Evolutionary conservation across 345 rosid species (phyloP).

Genomic region (Diplotaxis tenuifolia): DNA sequence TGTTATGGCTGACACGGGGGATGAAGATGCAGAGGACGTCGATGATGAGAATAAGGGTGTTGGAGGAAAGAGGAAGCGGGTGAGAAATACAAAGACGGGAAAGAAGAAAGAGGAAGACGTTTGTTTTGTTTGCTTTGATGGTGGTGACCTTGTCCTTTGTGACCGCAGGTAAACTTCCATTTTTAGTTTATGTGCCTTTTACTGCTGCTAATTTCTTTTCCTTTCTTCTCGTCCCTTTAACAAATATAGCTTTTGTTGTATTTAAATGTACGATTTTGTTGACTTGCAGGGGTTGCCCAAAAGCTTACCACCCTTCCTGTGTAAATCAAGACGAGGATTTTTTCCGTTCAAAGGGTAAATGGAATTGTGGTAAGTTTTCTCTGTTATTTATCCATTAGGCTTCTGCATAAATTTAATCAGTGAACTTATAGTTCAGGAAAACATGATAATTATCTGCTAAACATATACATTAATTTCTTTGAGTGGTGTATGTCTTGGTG

Average conservation of each 20-base stretch:
- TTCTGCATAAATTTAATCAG: constrained; percentile 12
- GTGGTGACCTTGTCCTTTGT: constrained; percentile 92
- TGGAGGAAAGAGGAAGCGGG: constrained; percentile 78
- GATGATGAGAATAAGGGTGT: constrained; percentile 49
- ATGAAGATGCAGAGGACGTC: constrained; percentile 45
- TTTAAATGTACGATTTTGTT: constrained; percentile 1
- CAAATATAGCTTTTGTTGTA: constrained; percentile 6
- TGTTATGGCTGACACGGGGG: constrained; percentile 33
- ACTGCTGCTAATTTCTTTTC: constrained; percentile 1
- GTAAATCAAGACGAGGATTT: constrained; percentile 89
- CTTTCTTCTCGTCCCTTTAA: background rate
- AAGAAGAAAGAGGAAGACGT: constrained; percentile 95
- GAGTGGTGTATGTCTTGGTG: constrained; percentile 9
- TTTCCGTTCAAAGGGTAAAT: constrained; percentile 78
- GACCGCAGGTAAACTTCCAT: constrained; percentile 74
- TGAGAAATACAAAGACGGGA: constrained; percentile 44
- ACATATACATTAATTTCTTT: background rate
- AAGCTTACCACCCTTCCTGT: constrained; percentile 94
- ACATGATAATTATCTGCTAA: constrained; percentile 9
- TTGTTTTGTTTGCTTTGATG: constrained; percentile 96
- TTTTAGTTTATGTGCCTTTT: constrained; percentile 11
- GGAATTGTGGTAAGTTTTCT: constrained; percentile 90
- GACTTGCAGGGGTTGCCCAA: constrained; percentile 86
- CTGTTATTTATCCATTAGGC: constrained; percentile 8
- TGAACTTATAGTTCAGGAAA: constrained; percentile 12